Base-by-base conservation (phyloP, 108 stramenopile species). In the Cyclotella cryptica region DNA sequence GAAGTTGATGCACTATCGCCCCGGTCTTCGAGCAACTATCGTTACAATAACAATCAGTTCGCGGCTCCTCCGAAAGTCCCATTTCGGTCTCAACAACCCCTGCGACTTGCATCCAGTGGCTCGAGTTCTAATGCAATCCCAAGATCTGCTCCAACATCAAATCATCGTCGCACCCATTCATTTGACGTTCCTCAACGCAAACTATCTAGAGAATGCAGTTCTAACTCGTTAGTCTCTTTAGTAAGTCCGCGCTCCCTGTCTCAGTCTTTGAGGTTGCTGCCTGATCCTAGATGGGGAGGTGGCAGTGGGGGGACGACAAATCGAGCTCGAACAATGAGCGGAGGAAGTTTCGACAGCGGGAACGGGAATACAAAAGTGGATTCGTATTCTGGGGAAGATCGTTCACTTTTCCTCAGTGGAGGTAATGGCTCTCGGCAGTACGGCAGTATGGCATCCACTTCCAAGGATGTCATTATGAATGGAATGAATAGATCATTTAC, bases 201-300 rank as follows among this genome's bases (percentile, higher is more conserved):
- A 21, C 9, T 59, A 15, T 29, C 65, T 18, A 35, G 75, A 28
- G 49, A 46, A n/a, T 66, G 49, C 12, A 75, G 71, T 42, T 66
- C 70, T 54, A 39, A 49, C 1, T 77, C 75, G 13, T 46, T 72
- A 0, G 59, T 55, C 42, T 70, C 68, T n/a, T 19, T 68, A 1
- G 40, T 27, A 17, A 77, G 75, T 35, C 44, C 7, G 21, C 69
- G 24, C 22, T 63, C 24, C 41, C 21, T 57, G 44, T 30, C 35
- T 0, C 75, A 83, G 63, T 27, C 75, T 10, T 27, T 83, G 41
- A 71, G 55, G 47, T 45, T 77, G 46, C 14, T 83, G 28, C 81
- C 81, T 42, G 75, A 83, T 83, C 81, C 81, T n/a, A 69, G 81
- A 22, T 83, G 81, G 81, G 81, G 81, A 35, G 75, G 57, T 13